These are phyloP conservation scores for Rhynchospora pubera DNA, from an alignment of 176 grass and related monocot species.

Conservation along the genomic window DNA sequence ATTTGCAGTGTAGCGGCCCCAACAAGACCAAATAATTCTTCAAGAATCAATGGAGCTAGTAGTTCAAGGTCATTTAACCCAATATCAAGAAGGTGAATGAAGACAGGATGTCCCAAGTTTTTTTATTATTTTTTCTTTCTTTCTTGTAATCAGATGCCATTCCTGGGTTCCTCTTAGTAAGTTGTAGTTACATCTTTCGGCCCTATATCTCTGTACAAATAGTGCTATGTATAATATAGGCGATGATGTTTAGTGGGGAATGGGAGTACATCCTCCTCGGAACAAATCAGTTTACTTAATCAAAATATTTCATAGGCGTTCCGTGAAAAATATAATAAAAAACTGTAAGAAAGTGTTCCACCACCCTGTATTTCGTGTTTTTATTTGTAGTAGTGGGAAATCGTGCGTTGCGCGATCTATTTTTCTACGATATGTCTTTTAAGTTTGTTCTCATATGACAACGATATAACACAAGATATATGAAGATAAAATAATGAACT, in stretches of 20 bases:
- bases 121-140: neutral
- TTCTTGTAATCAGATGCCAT: neutral
- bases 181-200: neutral
- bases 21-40: constrained; percentile 10
- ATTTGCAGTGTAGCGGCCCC: neutral
- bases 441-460: too few species aligned
- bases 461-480: too few species aligned
- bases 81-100: neutral
- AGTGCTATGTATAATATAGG: neutral
- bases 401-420: too few species aligned
- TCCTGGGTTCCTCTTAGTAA: neutral
- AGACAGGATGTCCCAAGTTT: neutral
- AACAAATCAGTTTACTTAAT: neutral
- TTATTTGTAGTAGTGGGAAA: too few species aligned
- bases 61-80: constrained; percentile 7
- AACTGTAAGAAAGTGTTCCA: neutral
- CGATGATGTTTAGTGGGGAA: neutral
- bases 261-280: neutral
- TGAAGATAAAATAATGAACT: too few species aligned
- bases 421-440: too few species aligned
- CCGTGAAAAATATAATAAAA: neutral
- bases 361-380: neutral
- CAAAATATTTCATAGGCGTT: neutral
- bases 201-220: neutral
- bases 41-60: neutral